Evolutionary conservation across 148 eudicot species (phyloP).

Genomic region (Selenicereus undatus): DNA sequence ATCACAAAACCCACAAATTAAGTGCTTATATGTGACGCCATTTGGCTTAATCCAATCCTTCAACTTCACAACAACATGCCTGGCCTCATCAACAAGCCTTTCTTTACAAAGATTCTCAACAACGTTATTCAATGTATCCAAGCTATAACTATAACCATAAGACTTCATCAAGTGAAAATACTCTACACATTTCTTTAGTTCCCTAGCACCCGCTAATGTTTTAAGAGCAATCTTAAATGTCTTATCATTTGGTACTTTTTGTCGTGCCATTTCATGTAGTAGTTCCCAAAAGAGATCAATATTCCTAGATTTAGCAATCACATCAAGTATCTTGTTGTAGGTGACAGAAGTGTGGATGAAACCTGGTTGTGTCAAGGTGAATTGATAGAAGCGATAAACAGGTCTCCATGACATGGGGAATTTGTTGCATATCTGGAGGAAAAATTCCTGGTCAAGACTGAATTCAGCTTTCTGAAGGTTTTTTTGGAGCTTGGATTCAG

Average conservation of each 20-base stretch:
- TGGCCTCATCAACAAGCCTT: slow-evolving; percentile 73
- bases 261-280: slow-evolving; percentile 41
- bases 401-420: slow-evolving; percentile 88
- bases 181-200: slow-evolving; percentile 74
- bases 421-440: slow-evolving; percentile 83
- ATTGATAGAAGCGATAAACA: slow-evolving; percentile 58
- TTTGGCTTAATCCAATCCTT: slow-evolving; percentile 58
- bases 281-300: slow-evolving; percentile 74
- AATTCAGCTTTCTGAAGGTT: slow-evolving; percentile 41
- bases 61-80: slow-evolving; percentile 58
- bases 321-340: slow-evolving; percentile 66
- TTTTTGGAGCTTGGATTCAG: slow-evolving; percentile 47
- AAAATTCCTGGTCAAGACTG: slow-evolving; percentile 69
- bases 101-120: slow-evolving; percentile 55
- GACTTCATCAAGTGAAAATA: slow-evolving; percentile 70
- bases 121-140: slow-evolving; percentile 59
- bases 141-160: slow-evolving; percentile 49
- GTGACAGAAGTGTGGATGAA: slow-evolving; percentile 66
- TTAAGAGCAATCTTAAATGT: slow-evolving; percentile 52
- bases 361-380: slow-evolving; percentile 43
- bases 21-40: slow-evolving; percentile 68
- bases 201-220: slow-evolving; percentile 62
- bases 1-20: slow-evolving; percentile 80
- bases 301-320: slow-evolving; percentile 67
- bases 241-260: slow-evolving; percentile 40